phyloP scores from a whole-genome alignment of 371 early-diverging fungal genomes.

The Cladochytrium tenue region DNA sequence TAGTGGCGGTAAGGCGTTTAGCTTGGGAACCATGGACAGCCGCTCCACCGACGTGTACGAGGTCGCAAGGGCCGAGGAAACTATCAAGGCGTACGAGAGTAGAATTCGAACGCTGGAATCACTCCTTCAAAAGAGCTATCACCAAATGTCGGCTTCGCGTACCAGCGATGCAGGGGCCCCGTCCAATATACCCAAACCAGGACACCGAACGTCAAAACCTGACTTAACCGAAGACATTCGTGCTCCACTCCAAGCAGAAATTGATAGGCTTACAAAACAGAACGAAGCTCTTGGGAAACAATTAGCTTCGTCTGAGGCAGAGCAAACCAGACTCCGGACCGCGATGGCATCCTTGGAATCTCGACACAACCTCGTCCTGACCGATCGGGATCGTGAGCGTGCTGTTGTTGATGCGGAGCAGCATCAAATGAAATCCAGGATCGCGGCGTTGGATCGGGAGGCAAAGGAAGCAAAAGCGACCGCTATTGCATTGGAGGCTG shows the following conservation, averaged over 20 bases:
- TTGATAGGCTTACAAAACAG: constrained; percentile 7
- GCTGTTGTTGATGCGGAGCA: background rate
- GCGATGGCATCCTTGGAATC: background rate
- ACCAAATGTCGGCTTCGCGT: constrained; percentile 14
- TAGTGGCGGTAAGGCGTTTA: constrained; percentile 3
- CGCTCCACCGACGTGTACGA: background rate
- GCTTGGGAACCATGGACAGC: constrained; percentile 13
- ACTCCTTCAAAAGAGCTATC: constrained; percentile 30
- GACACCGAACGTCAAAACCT: too few relatives aligned
- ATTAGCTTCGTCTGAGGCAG: constrained; percentile 5
- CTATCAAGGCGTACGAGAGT: constrained; percentile 34
- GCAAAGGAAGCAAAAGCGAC: background rate
- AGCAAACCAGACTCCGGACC: constrained; percentile 1
- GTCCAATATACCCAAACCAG: too few relatives aligned
- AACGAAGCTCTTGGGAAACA: constrained; percentile 8
- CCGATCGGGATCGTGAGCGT: background rate
- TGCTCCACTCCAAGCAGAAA: background rate
- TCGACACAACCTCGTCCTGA: background rate
- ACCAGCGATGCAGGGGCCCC: too few relatives aligned
- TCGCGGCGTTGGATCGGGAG: constrained; percentile 9
- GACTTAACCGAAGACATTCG: too few relatives aligned
- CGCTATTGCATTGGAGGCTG: constrained; percentile 4
- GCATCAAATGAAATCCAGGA: background rate
- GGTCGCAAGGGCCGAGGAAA: constrained; percentile 24
- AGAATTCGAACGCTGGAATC: constrained; percentile 34